Evolutionary conservation across 202 grass and related monocot species (phyloP).

Genomic region (Setaria viridis): DNA sequence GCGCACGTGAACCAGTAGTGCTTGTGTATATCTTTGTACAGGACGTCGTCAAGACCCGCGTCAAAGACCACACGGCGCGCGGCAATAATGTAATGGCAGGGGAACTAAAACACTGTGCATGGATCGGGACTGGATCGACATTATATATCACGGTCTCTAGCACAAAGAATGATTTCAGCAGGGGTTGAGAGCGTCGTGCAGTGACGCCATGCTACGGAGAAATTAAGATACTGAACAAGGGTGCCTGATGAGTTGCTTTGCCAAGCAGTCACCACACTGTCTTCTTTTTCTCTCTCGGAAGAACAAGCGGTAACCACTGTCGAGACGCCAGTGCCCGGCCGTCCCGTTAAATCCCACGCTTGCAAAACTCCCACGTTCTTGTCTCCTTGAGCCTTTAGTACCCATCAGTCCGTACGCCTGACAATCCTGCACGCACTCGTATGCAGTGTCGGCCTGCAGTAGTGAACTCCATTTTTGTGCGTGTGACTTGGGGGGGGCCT

Average conservation of each 20-base stretch:
- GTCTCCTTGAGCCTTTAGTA: neutral
- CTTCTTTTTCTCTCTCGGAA: no score
- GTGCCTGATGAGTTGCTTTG: neutral
- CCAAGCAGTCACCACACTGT: neutral
- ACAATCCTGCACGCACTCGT: neutral
- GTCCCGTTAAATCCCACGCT: neutral
- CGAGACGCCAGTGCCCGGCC: neutral
- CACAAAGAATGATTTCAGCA: no score
- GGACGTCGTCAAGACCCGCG: conserved; percentile 4
- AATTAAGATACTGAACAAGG: no score
- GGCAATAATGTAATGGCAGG: neutral
- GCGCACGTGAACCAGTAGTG: conserved; percentile 24
- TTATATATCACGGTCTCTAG: neutral
- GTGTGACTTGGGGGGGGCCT: neutral
- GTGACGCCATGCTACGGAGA: no score
- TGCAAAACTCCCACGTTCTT: neutral
- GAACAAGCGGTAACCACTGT: neutral
- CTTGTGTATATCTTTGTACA: neutral
- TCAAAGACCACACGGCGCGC: neutral
- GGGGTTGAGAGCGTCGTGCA: no score
- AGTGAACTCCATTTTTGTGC: neutral
- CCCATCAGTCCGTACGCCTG: neutral
- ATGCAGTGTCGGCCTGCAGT: neutral
- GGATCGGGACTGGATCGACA: neutral
- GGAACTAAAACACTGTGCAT: neutral